Percentiles rank a stretch among this genome's conserved stretches.
phyloP scores from a whole-genome alignment of 2,329 filamentous ascomycete genomes.

The Verticillium longisporum region DNA sequence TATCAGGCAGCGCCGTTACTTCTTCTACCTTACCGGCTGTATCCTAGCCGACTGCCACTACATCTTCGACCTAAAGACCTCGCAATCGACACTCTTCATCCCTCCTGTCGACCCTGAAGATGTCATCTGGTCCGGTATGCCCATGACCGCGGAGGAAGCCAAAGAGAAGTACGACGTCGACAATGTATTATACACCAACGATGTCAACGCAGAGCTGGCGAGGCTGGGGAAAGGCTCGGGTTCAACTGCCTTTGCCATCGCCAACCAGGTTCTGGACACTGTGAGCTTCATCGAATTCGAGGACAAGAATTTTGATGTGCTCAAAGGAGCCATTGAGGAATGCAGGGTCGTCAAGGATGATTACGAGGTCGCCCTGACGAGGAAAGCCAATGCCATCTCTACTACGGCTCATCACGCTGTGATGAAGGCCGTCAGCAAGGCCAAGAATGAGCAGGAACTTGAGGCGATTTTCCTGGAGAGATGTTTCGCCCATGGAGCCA shows the following conservation, averaged over 20 bases:
- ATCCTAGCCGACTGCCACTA: constrained; percentile 73
- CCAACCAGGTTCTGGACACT: constrained; percentile 65
- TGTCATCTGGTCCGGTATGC: constrained; percentile 91
- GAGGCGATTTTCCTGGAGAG: constrained; percentile 73
- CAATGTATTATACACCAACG: constrained; percentile 62
- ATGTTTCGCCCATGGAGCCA: constrained; percentile 68
- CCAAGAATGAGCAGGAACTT: constrained; percentile 73
- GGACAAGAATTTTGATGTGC: constrained; percentile 42
- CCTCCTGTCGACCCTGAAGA: constrained; percentile 81
- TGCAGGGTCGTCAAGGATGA: constrained; percentile 66
- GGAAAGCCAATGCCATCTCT: constrained; percentile 65
- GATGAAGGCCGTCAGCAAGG: constrained; percentile 52
- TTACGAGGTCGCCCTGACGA: constrained; percentile 67
- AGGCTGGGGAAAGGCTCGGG: constrained; percentile 33
- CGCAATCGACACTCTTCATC: constrained; percentile 79
- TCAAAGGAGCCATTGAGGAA: constrained; percentile 59
- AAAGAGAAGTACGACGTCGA: constrained; percentile 75
- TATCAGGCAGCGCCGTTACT: constrained; percentile 75
- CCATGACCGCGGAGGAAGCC: constrained; percentile 70
- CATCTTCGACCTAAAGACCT: constrained; percentile 69
- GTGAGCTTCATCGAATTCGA: constrained; percentile 57
- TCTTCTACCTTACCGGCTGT: constrained; percentile 90
- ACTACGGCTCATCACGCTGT: constrained; percentile 59
- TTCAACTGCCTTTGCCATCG: constrained; percentile 65
- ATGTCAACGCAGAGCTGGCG: constrained; percentile 68